phyloP scores from a whole-genome alignment of 2,329 filamentous ascomycete genomes.

The Fusarium tupiense region DNA sequence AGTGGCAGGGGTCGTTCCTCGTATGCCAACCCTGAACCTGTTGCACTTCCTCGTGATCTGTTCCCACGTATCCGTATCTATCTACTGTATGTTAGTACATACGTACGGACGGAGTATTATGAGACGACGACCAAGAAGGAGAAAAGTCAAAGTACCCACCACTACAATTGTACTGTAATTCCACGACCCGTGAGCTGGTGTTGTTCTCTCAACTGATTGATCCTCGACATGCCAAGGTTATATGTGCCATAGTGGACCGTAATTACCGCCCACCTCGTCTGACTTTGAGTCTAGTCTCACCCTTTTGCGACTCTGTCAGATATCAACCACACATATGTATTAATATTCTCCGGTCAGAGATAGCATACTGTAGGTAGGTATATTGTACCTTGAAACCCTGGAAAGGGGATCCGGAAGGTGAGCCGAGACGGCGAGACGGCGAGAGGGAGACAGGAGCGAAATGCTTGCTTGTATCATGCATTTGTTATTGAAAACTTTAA shows the following conservation, averaged over 20 bases:
- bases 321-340: constrained; percentile 1
- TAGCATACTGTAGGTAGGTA: neutral
- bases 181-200: neutral
- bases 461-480: constrained; percentile 11
- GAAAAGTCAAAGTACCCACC: neutral
- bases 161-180: neutral
- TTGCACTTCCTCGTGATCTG: constrained; percentile 11
- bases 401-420: neutral
- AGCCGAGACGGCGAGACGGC: neutral
- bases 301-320: constrained; percentile 9
- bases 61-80: neutral
- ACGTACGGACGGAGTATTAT: neutral
- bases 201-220: neutral
- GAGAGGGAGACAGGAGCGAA: neutral
- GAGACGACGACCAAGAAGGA: neutral
- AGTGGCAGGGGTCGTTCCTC: neutral
- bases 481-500: neutral
- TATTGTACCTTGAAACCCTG: neutral
- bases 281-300: neutral
- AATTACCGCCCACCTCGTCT: neutral
- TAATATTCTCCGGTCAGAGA: constrained; percentile 1
- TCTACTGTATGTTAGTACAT: too few species aligned
- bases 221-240: constrained; percentile 2
- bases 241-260: neutral
- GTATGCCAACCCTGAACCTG: constrained; percentile 8